Base-by-base conservation (phyloP, 192 early-diverging fungal species). In the Podila clonocystis region DNA sequence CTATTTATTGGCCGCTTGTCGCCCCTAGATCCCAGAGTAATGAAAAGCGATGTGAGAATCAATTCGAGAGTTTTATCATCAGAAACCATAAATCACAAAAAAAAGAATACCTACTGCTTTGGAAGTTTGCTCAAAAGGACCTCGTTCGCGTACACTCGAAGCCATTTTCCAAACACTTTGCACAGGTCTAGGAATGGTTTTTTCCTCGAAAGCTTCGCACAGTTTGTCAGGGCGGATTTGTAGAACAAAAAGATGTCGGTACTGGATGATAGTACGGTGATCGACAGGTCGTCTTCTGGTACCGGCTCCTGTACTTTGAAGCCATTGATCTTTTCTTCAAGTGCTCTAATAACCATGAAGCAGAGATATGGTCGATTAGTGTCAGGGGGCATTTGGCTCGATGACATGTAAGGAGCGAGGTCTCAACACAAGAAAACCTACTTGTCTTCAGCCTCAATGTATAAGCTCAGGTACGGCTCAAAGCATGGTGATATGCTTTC, bases 241-340 rank as follows among this genome's bases (percentile, higher is more conserved):
- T 98, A 98, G 70, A 89, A 94, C 68, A 93, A 89, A 84, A 98
- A 96, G 48, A 99, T 86, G 52, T 99, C 98, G 0, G 95, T 96
- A 75, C 93, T 93, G 6, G 97, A 98, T 9, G 92, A 86, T 34
- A 97, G 67, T 4, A 99, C 95, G 2, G 87, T 83, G 19, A 89
- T 82, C 19, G 85, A 85, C 11, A 72, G 63, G 64, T 92, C 91
- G 26, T 91, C 85, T 62, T 91, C 90, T 2, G 87, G 73, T 7
- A 84, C 68, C 6, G 83, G 58, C 50, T 87, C 75, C 11, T 67
- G 83, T n/a, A 77, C 80, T 45, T 82, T 84, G 45, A 87, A 88
- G n/a, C 73, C 75, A 22, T 91, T 86, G 36, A 94, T 86, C 84
- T 89, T 92, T 8, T 84, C 85, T 5, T 87, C 69, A 34, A 97